Percentiles rank a stretch among this genome's conserved stretches.
Conservation (phyloP, 2,329 filamentous ascomycete species). For the Talaromyces islandicus region DNA sequence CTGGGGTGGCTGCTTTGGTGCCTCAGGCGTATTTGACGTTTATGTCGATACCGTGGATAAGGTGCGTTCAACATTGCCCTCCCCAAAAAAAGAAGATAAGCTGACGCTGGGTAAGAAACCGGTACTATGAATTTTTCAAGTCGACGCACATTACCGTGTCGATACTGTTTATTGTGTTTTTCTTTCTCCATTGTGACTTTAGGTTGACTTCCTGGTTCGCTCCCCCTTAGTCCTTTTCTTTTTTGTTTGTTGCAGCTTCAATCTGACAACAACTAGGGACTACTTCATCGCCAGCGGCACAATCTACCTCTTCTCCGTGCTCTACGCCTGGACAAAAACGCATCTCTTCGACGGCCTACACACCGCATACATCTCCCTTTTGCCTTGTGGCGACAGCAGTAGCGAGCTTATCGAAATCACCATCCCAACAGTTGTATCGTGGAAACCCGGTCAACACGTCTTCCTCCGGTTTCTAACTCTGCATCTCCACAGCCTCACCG, state of each 20-base stretch:
- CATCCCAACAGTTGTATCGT: constrained; percentile 43
- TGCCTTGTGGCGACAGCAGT: constrained; percentile 37
- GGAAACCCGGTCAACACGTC: constrained; percentile 58
- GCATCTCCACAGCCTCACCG: constrained; percentile 47
- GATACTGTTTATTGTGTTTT: constrained; percentile 51
- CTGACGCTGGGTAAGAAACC: constrained; percentile 32
- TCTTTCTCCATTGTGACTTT: constrained; percentile 57
- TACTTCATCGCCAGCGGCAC: constrained; percentile 55
- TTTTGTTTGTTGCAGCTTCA: too few species aligned
- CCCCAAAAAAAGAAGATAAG: too few species aligned
- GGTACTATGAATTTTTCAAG: constrained; percentile 59
- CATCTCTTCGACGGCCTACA: constrained; percentile 46
- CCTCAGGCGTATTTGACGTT: constrained; percentile 51
- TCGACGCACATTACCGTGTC: constrained; percentile 49
- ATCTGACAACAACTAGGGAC: constrained; percentile 36
- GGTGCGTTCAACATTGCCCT: constrained; percentile 15
- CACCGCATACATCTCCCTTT: constrained; percentile 42
- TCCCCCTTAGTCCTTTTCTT: neutral
- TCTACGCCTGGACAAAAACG: constrained; percentile 43
- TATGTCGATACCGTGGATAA: constrained; percentile 21
- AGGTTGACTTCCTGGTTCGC: constrained; percentile 47
- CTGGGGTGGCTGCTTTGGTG: constrained; percentile 49
- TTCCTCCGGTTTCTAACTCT: constrained; percentile 55
- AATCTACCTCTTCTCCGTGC: constrained; percentile 45
- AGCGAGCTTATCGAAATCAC: constrained; percentile 53